These are phyloP conservation scores for Psilocybe cyanescens DNA, from an alignment of 768 basidiomycete species.

Conservation along the genomic window DNA sequence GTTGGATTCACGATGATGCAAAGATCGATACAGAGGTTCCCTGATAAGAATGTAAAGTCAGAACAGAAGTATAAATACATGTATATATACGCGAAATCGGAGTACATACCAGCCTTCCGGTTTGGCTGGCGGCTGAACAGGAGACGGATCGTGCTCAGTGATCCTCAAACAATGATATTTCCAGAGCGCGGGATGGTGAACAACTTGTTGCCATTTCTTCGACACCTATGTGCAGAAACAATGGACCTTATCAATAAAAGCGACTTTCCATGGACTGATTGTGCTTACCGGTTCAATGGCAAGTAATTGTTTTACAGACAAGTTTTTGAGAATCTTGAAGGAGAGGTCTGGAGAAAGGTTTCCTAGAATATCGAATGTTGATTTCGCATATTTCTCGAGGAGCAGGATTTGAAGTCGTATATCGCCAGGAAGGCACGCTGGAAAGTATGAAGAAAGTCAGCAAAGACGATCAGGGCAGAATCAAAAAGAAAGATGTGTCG, in stretches of 20 bases:
- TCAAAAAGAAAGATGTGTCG: conserved; percentile 19
- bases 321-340: conserved; percentile 59
- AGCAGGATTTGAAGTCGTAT: conserved; percentile 83
- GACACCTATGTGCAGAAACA: conserved; percentile 44
- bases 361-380: conserved; percentile 83
- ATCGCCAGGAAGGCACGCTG: conserved; percentile 83
- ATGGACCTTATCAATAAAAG: conserved; percentile 33
- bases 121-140: conserved; percentile 59
- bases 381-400: conserved; percentile 81
- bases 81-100: not conserved
- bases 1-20: conserved; percentile 87
- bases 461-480: conserved; percentile 4
- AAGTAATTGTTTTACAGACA: conserved; percentile 64
- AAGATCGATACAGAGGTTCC: conserved; percentile 72
- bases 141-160: conserved; percentile 72
- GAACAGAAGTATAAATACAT: not conserved
- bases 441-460: conserved; percentile 8
- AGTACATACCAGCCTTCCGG: conserved; percentile 73
- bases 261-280: conserved; percentile 29
- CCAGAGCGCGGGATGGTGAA: conserved; percentile 77
- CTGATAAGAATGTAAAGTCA: conserved; percentile 21
- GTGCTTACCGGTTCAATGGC: conserved; percentile 56
- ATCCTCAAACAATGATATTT: conserved; percentile 73
- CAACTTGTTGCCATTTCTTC: conserved; percentile 45
- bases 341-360: conserved; percentile 69